Conservation (phyloP, 768 basidiomycete genomes). For the Serpula lacrymans region DNA sequence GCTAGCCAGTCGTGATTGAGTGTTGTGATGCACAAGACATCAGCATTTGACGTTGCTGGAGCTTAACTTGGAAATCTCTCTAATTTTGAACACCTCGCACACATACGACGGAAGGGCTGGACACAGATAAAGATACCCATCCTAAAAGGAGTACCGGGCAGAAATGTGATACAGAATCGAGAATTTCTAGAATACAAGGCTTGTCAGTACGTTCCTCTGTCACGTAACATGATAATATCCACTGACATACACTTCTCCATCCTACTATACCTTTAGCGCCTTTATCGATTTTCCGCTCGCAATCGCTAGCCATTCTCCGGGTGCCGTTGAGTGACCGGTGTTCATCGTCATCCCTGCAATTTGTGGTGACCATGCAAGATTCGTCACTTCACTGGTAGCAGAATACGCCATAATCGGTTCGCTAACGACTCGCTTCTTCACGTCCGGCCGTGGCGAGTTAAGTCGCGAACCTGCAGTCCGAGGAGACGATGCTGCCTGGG, state of each 20-base stretch:
- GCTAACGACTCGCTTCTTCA: slow-evolving; percentile 67
- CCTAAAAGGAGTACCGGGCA: too few relatives aligned
- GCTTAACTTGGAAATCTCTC: too few relatives aligned
- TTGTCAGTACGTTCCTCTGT: too few relatives aligned
- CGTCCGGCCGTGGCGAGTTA: slow-evolving; percentile 79
- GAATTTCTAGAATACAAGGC: too few relatives aligned
- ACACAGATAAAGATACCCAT: too few relatives aligned
- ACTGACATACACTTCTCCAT: slow-evolving; percentile 1
- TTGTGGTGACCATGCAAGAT: slow-evolving; percentile 85
- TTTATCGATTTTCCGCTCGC: slow-evolving; percentile 80
- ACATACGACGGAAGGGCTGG: too few relatives aligned
- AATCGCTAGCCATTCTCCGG: slow-evolving; percentile 86
- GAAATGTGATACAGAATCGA: too few relatives aligned
- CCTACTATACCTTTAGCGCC: slow-evolving; percentile 68
- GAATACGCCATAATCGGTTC: slow-evolving; percentile 87
- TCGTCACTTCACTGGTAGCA: slow-evolving; percentile 73
- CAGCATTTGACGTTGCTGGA: too few relatives aligned
- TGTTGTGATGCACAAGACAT: too few relatives aligned
- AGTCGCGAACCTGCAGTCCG: slow-evolving; percentile 66
- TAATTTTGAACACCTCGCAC: too few relatives aligned
- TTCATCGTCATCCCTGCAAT: slow-evolving; percentile 76
- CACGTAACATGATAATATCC: too few relatives aligned
- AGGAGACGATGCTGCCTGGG: slow-evolving; percentile 62
- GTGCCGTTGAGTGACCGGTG: slow-evolving; percentile 66
- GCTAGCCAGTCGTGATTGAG: too few relatives aligned